phyloP scores from a whole-genome alignment of 441 rosid genomes.

The Croton laevigatus region DNA sequence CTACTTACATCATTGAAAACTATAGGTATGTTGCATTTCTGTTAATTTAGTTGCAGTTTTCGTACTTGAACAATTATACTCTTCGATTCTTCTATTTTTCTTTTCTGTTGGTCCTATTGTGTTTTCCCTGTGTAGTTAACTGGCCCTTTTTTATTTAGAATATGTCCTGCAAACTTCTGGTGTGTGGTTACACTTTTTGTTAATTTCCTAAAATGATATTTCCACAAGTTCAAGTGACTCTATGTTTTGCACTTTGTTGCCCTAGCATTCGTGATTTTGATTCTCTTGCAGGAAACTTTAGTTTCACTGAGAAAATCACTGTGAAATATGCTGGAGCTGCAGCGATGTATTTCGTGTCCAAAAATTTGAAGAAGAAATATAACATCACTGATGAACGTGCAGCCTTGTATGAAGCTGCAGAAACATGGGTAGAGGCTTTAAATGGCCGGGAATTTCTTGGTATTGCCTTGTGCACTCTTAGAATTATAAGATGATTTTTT shows the following conservation, averaged over 20 bases:
- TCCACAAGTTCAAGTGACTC: neutral
- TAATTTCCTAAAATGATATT: neutral
- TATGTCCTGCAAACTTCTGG: neutral
- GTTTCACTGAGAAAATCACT: conserved; percentile 70
- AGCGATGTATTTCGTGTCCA: conserved; percentile 90
- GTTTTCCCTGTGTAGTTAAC: neutral
- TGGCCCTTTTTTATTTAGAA: neutral
- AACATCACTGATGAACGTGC: conserved; percentile 90
- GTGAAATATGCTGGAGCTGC: conserved; percentile 92
- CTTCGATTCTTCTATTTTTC: neutral
- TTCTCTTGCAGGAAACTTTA: conserved; percentile 70
- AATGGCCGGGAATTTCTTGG: conserved; percentile 74
- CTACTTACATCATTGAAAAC: too few relatives aligned
- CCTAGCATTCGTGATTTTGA: neutral
- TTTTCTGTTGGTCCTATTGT: neutral
- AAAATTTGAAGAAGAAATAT: conserved; percentile 87
- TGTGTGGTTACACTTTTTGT: neutral
- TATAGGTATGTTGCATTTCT: neutral
- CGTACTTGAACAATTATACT: neutral
- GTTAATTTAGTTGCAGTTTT: neutral
- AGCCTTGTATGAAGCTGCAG: conserved; percentile 81
- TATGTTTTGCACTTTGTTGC: neutral
- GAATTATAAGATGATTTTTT: neutral
- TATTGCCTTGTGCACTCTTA: conserved; percentile 28
- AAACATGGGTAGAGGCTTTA: conserved; percentile 87